phyloP scores from a whole-genome alignment of 78 protist species.

The Parvularia atlantis region DNA sequence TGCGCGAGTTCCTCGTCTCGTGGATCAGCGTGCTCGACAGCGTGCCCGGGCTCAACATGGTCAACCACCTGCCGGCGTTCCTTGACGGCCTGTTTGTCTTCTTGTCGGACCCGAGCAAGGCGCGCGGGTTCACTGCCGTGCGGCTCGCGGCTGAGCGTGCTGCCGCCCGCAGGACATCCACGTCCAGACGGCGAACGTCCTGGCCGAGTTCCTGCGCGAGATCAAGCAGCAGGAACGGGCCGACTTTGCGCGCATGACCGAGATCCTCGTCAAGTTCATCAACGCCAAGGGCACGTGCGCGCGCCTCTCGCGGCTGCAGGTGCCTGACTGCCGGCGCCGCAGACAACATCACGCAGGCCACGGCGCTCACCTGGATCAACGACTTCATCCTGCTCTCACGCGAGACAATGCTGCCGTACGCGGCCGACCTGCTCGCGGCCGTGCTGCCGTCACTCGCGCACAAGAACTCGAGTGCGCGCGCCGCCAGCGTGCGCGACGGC shows the following conservation, averaged over 20 bases:
- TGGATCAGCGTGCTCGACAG: constrained; percentile 70
- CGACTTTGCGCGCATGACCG: constrained; percentile 43
- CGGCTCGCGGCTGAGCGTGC: no score
- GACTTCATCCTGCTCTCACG: constrained; percentile 50
- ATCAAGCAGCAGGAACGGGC: constrained; percentile 43
- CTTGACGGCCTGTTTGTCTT: constrained; percentile 70
- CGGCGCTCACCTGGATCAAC: constrained; percentile 68
- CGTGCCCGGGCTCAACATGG: constrained; percentile 69
- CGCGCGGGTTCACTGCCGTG: no score
- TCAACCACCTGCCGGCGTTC: constrained; percentile 64
- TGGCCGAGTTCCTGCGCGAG: constrained; percentile 63
- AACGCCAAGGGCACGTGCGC: constrained; percentile 5
- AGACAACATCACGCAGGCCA: constrained; percentile 47
- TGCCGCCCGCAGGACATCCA: constrained; percentile 39
- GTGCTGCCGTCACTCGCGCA: constrained; percentile 43
- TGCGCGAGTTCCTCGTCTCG: constrained; percentile 47
- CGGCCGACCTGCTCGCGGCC: constrained; percentile 41
- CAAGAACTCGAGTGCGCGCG: no score
- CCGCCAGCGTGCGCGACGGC: no score
- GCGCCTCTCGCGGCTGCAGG: no score
- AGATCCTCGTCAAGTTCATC: constrained; percentile 22
- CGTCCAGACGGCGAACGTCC: constrained; percentile 44
- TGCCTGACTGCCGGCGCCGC: neutral
- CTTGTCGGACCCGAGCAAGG: no score
- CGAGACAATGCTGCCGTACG: constrained; percentile 34